Percentiles rank a stretch among this genome's conserved stretches.
phyloP scores from a whole-genome alignment of 768 basidiomycete genomes.

The Russula vinacea region DNA sequence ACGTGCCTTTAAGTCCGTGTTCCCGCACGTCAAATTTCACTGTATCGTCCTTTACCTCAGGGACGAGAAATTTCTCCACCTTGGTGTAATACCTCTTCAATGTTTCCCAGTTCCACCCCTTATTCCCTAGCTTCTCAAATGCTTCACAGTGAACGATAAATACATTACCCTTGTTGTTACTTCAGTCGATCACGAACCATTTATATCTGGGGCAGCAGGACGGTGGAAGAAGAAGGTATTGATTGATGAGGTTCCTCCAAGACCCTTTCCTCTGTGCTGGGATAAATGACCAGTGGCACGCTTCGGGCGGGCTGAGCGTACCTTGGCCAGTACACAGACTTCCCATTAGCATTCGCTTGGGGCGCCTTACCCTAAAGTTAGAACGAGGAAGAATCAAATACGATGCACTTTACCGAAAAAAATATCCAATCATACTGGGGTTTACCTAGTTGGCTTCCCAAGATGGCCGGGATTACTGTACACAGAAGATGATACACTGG shows the following conservation, averaged over 20 bases:
- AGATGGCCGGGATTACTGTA: conserved; percentile 4
- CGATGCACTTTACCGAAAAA: conserved; percentile 5
- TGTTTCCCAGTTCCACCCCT: conserved; percentile 33
- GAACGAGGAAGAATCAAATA: neutral
- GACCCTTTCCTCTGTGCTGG: conserved; percentile 31
- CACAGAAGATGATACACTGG: too few species aligned
- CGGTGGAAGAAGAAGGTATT: conserved; percentile 29
- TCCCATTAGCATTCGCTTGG: conserved; percentile 14
- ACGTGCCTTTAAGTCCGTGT: conserved; percentile 18
- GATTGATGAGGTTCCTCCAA: conserved; percentile 31
- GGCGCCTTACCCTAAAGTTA: conserved; percentile 10
- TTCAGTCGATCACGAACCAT: conserved; percentile 19
- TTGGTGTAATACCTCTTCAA: conserved; percentile 28
- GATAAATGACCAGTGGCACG: neutral
- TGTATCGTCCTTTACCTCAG: conserved; percentile 1
- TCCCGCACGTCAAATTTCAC: conserved; percentile 17
- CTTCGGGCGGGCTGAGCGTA: neutral
- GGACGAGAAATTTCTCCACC: conserved; percentile 22
- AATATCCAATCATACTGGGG: conserved; percentile 23
- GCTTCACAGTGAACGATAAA: conserved; percentile 5
- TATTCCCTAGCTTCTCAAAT: conserved; percentile 31
- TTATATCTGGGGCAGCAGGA: conserved; percentile 22
- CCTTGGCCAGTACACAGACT: conserved; percentile 1
- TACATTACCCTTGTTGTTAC: too few species aligned
- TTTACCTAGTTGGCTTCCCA: neutral